These are phyloP conservation scores for Solanum hybrid DNA, from an alignment of 305 asterid genomes.

Conservation along the genomic window DNA sequence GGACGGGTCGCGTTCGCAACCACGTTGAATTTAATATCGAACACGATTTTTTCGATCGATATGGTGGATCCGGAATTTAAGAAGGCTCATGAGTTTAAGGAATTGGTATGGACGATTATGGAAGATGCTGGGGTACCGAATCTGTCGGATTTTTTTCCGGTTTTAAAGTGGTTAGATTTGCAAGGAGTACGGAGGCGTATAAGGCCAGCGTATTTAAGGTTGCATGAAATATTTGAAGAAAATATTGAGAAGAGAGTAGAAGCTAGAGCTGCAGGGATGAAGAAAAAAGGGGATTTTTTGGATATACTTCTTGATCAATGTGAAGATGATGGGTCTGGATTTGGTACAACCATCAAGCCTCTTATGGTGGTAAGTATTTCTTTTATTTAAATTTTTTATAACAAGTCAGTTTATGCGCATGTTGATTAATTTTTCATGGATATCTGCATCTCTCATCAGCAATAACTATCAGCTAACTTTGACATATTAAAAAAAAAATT, in stretches of 20 bases:
- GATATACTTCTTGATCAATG: conserved; percentile 16
- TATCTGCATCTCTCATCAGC: no score
- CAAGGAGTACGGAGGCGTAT: conserved; percentile 7
- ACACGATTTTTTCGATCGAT: conserved; percentile 11
- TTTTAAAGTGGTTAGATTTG: neutral
- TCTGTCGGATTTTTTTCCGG: conserved; percentile 13
- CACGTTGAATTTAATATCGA: conserved; percentile 9
- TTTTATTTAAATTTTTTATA: no score
- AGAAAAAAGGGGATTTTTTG: conserved; percentile 5
- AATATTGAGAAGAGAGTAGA: conserved; percentile 3
- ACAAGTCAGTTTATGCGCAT: neutral
- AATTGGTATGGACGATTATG: conserved; percentile 11
- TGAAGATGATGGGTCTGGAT: conserved; percentile 9
- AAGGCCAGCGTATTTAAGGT: neutral
- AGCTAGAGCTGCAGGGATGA: neutral
- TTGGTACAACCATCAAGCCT: conserved; percentile 3
- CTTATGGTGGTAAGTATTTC: conserved; percentile 1
- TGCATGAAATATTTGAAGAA: conserved; percentile 13
- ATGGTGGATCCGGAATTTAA: conserved; percentile 9
- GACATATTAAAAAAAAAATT: no score
- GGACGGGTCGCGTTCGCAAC: conserved; percentile 7
- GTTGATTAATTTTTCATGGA: no score
- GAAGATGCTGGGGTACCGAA: conserved; percentile 10
- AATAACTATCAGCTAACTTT: no score
- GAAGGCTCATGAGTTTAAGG: conserved; percentile 10